phyloP scores from a whole-genome alignment of 176 grass and related monocot species.

The Avena insularis region DNA sequence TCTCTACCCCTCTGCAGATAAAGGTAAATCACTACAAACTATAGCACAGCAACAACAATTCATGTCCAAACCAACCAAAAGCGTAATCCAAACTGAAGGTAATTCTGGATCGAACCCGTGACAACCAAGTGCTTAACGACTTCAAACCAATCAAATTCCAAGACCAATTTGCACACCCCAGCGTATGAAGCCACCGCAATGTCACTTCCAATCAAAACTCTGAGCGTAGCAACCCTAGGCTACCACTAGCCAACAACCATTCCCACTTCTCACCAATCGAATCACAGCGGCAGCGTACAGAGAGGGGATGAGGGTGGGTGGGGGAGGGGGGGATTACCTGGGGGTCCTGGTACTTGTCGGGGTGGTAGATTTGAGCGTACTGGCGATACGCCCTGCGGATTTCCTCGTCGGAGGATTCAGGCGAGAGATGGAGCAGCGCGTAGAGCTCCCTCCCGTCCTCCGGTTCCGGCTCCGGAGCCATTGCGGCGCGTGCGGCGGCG shows the following conservation, averaged over 20 bases:
- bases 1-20: conserved; percentile 11
- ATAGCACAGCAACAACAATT: background rate
- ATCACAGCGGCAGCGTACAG: background rate
- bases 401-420: conserved; percentile 79
- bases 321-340: conserved; percentile 47
- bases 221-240: conserved; percentile 29
- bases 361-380: conserved; percentile 93
- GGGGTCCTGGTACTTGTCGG: conserved; percentile 80
- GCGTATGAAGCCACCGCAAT: conserved; percentile 11
- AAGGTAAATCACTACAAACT: background rate
- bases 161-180: background rate
- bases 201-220: conserved; percentile 18
- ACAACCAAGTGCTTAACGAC: conserved; percentile 6
- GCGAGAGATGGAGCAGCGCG: conserved; percentile 84
- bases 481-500: conserved; percentile 8
- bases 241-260: conserved; percentile 2
- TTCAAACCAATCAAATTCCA: conserved; percentile 9
- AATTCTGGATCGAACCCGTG: background rate
- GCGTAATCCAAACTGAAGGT: background rate
- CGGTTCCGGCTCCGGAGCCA: conserved; percentile 49
- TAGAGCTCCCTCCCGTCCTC: conserved; percentile 74
- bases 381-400: conserved; percentile 92
- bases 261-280: background rate
- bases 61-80: background rate
- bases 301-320: background rate